A percentile compares a stretch with the other conserved stretches of the same genome.
These are phyloP conservation scores for Torulaspora microellipsoides DNA, from an alignment of 805 yeast species.

Conservation along the genomic window DNA sequence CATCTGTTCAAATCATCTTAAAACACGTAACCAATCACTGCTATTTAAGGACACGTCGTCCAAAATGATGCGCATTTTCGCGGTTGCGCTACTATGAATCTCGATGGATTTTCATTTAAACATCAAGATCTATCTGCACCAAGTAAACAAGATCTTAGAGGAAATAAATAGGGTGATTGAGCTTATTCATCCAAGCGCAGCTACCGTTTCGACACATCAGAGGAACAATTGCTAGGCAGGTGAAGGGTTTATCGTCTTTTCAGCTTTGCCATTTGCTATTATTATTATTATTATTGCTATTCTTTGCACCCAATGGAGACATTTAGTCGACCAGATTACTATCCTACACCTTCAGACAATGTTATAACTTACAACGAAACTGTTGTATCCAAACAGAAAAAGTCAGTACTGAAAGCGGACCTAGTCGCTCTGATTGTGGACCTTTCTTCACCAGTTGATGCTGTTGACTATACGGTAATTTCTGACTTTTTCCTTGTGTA, in stretches of 20 bases:
- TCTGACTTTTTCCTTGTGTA: slow-evolving; percentile 85
- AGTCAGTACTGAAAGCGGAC: slow-evolving; percentile 25
- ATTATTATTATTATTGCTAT: no score
- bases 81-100: background rate
- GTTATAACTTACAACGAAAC: slow-evolving; percentile 23
- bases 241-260: no score
- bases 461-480: slow-evolving; percentile 70
- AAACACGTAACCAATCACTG: background rate
- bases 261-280: no score
- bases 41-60: background rate
- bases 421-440: slow-evolving; percentile 45
- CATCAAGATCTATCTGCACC: background rate
- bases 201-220: no score
- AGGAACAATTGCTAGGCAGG: no score
- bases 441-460: slow-evolving; percentile 60
- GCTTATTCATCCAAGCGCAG: no score
- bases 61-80: background rate
- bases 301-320: slow-evolving; percentile 15
- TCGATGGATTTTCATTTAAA: background rate
- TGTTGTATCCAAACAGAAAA: slow-evolving; percentile 8
- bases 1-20: no score
- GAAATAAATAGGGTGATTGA: no score
- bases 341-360: slow-evolving; percentile 28
- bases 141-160: no score
- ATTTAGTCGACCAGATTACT: slow-evolving; percentile 26